A percentile compares a stretch with the other conserved stretches of the same genome.
Conservation (phyloP, 2,329 filamentous ascomycete species). For the Emmonsiellopsis sp. region DNA sequence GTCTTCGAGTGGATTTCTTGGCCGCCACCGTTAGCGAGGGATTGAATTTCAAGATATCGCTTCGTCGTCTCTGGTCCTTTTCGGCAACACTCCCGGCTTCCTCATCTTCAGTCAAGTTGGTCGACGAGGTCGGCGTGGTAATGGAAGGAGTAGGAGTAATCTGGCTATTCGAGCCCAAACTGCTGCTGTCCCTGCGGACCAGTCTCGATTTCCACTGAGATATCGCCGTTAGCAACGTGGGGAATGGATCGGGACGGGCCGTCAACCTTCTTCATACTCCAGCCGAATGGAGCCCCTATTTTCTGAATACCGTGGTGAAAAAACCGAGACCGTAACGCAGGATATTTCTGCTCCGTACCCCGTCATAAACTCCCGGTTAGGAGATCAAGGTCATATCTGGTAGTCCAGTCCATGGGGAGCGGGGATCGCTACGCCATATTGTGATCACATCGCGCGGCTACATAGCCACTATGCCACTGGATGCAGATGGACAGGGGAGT, state of each 20-base stretch:
- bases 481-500: too few relatives aligned
- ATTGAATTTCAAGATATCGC: neutral
- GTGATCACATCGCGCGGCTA: too few relatives aligned
- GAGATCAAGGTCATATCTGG: too few relatives aligned
- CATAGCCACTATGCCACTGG: too few relatives aligned
- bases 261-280: neutral
- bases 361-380: too few relatives aligned
- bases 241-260: neutral
- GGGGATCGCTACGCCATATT: too few relatives aligned
- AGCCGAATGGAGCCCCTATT: too few relatives aligned
- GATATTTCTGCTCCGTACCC: too few relatives aligned
- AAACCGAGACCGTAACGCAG: too few relatives aligned
- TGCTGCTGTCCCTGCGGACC: neutral
- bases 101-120: neutral
- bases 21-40: neutral
- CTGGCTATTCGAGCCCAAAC: neutral
- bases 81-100: neutral
- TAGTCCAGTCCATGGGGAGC: too few relatives aligned
- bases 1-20: neutral
- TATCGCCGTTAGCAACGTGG: neutral
- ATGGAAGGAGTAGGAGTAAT: neutral
- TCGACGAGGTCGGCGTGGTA: neutral
- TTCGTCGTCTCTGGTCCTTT: neutral
- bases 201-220: neutral
- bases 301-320: too few relatives aligned